Evolutionary conservation across 2,329 filamentous ascomycete species (phyloP).

Genomic region (Fusarium subglutinans): DNA sequence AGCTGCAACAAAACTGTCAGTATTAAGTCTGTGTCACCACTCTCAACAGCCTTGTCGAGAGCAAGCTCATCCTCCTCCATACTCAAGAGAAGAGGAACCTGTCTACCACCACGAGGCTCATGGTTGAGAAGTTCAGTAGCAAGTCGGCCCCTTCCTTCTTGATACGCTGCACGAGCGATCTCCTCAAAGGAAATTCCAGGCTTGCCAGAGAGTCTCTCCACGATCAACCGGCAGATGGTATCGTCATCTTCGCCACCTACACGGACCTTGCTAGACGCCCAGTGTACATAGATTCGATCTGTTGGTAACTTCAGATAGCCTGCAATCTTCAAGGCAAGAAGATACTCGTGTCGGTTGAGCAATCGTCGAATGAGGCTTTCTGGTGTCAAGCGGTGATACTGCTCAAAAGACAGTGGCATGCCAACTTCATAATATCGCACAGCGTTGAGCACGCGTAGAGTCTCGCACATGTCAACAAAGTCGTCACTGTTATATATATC

Average conservation of each 20-base stretch:
- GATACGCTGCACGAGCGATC: constrained; percentile 91
- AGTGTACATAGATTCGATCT: constrained; percentile 93
- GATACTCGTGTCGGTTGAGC: constrained; percentile 88
- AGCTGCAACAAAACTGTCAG: constrained; percentile 87
- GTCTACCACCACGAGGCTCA: constrained; percentile 92
- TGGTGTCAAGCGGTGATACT: constrained; percentile 89
- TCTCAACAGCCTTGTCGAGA: constrained; percentile 95
- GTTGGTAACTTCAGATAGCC: constrained; percentile 87
- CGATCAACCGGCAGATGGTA: constrained; percentile 84
- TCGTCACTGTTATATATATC: constrained; percentile 98
- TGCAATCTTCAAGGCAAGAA: constrained; percentile 88
- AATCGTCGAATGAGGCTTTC: constrained; percentile 88
- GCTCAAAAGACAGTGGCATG: constrained; percentile 89
- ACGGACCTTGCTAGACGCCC: constrained; percentile 94
- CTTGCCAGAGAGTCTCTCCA: constrained; percentile 86
- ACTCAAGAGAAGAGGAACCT: constrained; percentile 89
- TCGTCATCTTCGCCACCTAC: constrained; percentile 87
- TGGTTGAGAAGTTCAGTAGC: constrained; percentile 93
- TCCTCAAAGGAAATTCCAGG: constrained; percentile 95
- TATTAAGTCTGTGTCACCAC: constrained; percentile 93
- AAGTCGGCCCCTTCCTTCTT: constrained; percentile 88
- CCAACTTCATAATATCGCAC: constrained; percentile 92
- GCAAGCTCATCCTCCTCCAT: constrained; percentile 98
- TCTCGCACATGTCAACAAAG: constrained; percentile 98
- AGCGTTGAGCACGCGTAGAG: constrained; percentile 89